Conservation (phyloP, 345 rosid genomes). For the Hypericum perforatum region DNA sequence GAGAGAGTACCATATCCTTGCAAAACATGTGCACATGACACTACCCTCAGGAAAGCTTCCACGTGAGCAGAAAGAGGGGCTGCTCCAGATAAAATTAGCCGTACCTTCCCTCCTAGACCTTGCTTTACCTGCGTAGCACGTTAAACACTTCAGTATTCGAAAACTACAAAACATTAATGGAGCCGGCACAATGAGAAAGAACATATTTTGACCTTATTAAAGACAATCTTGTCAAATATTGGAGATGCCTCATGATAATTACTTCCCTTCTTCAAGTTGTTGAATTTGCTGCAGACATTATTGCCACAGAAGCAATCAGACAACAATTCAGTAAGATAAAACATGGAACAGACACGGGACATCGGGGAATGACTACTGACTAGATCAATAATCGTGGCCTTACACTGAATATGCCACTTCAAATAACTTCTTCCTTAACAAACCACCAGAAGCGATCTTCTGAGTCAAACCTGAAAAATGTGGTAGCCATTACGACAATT, state of each 20-base stretch:
- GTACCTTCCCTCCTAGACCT: constrained; percentile 87
- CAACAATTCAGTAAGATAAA: constrained; percentile 1
- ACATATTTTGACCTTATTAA: constrained; percentile 49
- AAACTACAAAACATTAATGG: constrained; percentile 3
- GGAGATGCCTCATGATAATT: constrained; percentile 69
- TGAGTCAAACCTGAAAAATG: constrained; percentile 58
- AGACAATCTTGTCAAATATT: constrained; percentile 73
- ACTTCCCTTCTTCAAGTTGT: constrained; percentile 52
- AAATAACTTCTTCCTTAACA: constrained; percentile 48
- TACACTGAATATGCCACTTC: constrained; percentile 65
- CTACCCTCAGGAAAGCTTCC: constrained; percentile 86
- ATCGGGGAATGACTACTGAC: no score
- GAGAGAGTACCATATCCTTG: constrained; percentile 87
- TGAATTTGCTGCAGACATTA: constrained; percentile 47
- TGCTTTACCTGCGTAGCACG: constrained; percentile 56
- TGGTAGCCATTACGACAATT: constrained; percentile 10
- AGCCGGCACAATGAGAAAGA: background rate
- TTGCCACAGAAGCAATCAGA: constrained; percentile 10
- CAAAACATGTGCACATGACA: constrained; percentile 85
- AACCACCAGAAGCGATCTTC: constrained; percentile 68
- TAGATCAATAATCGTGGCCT: constrained; percentile 16
- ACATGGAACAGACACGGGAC: background rate
- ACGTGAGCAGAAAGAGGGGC: constrained; percentile 87
- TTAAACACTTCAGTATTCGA: constrained; percentile 5
- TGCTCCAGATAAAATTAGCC: constrained; percentile 86